Base-by-base conservation (phyloP, 176 grass and related monocot genomes). In the Musa schizocarpa region DNA sequence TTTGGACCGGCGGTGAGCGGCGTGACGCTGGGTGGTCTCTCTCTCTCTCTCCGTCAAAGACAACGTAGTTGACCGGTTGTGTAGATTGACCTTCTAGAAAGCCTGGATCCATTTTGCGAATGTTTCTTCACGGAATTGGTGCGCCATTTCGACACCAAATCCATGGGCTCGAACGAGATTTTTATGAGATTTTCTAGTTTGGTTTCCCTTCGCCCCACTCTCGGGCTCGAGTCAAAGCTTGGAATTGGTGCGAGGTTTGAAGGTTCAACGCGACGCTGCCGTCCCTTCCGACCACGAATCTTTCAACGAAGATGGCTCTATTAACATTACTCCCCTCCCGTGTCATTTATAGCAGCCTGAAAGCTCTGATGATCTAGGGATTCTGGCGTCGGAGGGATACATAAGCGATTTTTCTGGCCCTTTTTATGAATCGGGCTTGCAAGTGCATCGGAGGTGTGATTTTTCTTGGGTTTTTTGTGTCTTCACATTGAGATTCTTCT, bases 161-260 rank as follows among this genome's bases (percentile, higher is more conserved):
- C 24, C 27, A 57, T 17, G 61, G 65, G 7, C 34, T 21, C 56
- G 17, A 52, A 17, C 71, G 24, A 52, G 68, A 74, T 43, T 70
- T 51, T 70, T 70, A 2, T 9, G 34, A 24, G 66, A 3, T 23
- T 13, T n/a, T 74, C 58, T 21, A 11, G 73, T 59, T 11, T 61
- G 9, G 9, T 70, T 70, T 24, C 48, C 50, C 29, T 3, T 1
- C 29, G 0, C 23, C 43, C 10, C 34, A 5, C 0, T 11, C 19
- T 8, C 16, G 17, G 25, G 68, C 17, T 65, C 43, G 29, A 80
- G 78, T 80, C 78, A 65, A 80, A 64, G 78, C 24, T 2, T 49
- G 49, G 48, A n/a, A 43, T 43, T 43, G 34, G 34, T 43, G 34
- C 34, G 34, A 43, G 34, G 34, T 53, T 22, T 65, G 57, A 73